Evolutionary conservation across 179 eudicot species (phyloP).

Genomic region (Camellia oleifera): DNA sequence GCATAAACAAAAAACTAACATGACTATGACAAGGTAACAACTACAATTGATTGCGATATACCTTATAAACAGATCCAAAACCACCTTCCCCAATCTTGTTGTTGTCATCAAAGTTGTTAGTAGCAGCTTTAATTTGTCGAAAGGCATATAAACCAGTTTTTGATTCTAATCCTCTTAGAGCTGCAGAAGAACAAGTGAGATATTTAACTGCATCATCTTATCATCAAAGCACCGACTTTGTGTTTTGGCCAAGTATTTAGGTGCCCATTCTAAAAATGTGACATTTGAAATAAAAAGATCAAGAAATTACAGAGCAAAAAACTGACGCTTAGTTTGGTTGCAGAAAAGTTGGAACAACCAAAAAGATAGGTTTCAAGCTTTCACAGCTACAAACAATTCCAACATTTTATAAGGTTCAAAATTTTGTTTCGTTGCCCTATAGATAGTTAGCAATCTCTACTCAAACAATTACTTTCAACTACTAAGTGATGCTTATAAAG

Average conservation of each 20-base stretch:
- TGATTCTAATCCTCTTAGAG: constrained; percentile 15
- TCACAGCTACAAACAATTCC: neutral
- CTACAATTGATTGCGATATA: neutral
- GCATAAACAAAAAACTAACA: too few species aligned
- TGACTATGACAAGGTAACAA: too few species aligned
- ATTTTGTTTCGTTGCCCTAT: neutral
- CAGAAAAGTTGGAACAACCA: neutral
- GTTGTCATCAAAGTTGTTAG: constrained; percentile 5
- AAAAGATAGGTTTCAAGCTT: neutral
- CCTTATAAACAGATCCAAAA: constrained; percentile 21
- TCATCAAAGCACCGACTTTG: neutral
- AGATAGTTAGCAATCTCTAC: neutral
- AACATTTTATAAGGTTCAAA: neutral
- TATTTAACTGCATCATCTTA: neutral
- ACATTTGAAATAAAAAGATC: neutral
- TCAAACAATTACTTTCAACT: too few species aligned
- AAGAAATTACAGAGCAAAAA: neutral
- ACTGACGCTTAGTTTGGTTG: neutral
- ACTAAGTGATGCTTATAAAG: too few species aligned
- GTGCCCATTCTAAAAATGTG: neutral
- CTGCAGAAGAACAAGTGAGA: constrained; percentile 21
- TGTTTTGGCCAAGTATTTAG: neutral
- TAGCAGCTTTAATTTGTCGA: constrained; percentile 18
- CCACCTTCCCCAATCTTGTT: constrained; percentile 23
- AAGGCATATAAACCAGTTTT: constrained; percentile 19